These are phyloP conservation scores for Curvularia hawaiiensis DNA, from an alignment of 2,329 filamentous ascomycete genomes.

Conservation along the genomic window DNA sequence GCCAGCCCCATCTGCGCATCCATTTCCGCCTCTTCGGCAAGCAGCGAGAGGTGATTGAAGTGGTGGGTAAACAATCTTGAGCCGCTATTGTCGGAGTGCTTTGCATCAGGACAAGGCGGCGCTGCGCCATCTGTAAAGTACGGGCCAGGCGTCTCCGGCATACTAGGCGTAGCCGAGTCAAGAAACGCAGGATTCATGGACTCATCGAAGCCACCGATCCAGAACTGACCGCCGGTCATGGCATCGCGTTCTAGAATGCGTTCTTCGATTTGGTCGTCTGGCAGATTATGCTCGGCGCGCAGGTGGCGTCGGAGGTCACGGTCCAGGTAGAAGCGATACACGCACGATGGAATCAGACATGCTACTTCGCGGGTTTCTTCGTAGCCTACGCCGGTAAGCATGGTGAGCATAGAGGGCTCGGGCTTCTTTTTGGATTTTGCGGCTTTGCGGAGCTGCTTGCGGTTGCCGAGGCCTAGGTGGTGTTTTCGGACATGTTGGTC, in stretches of 20 bases:
- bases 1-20: constrained; percentile 31
- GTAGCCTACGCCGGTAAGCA: constrained; percentile 64
- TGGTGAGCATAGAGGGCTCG: constrained; percentile 43
- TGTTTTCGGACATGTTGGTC: constrained; percentile 85
- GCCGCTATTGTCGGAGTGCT: constrained; percentile 3
- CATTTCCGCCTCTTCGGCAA: constrained; percentile 31
- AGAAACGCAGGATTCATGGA: constrained; percentile 17
- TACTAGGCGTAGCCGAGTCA: constrained; percentile 36
- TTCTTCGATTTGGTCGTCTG: constrained; percentile 44
- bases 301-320: constrained; percentile 63
- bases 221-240: constrained; percentile 51
- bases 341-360: constrained; percentile 58
- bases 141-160: constrained; percentile 40
- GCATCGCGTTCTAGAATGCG: constrained; percentile 49
- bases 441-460: constrained; percentile 42
- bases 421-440: constrained; percentile 45
- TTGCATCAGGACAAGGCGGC: constrained; percentile 7
- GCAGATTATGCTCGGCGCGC: constrained; percentile 51
- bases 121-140: constrained; percentile 24
- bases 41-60: constrained; percentile 24
- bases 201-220: constrained; percentile 50
- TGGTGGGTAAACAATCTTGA: constrained; percentile 15
- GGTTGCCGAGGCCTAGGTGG: constrained; percentile 68
- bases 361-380: constrained; percentile 55
- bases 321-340: constrained; percentile 61